A percentile compares a stretch with the other conserved stretches of the same genome.
Conservation (phyloP, 202 grass and related monocot genomes). For the Panicum virgatum region DNA sequence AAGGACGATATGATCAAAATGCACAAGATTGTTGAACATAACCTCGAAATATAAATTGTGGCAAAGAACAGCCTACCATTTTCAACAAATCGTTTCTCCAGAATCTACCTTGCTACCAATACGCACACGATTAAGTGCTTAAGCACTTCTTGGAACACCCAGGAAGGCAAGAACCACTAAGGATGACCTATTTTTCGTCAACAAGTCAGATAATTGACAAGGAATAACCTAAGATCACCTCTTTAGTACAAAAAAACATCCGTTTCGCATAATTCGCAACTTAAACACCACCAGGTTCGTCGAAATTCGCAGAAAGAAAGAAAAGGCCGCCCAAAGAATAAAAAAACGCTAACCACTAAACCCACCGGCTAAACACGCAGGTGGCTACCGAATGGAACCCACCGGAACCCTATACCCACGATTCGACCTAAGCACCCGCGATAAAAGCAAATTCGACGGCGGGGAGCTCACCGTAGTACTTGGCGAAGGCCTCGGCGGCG, state of each 20-base stretch:
- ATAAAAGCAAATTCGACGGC: background rate
- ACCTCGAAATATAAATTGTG: background rate
- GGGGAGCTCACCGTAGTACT: slow-evolving; percentile 59
- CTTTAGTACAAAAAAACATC: background rate
- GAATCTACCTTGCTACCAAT: background rate
- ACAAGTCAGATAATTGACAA: background rate
- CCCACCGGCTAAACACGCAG: slow-evolving; percentile 1
- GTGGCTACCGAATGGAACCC: background rate
- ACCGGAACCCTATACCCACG: background rate
- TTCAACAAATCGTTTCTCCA: background rate
- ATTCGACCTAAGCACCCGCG: background rate
- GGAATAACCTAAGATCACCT: background rate
- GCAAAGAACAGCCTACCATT: background rate
- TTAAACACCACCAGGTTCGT: background rate
- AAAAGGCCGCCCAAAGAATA: background rate
- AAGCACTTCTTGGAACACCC: background rate
- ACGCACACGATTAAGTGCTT: background rate
- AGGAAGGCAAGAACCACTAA: background rate
- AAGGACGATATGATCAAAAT: background rate
- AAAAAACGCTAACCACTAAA: background rate
- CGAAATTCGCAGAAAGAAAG: background rate
- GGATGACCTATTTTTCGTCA: background rate
- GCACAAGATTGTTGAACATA: background rate
- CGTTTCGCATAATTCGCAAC: background rate
- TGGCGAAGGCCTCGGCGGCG: slow-evolving; percentile 53